Evolutionary conservation across 257 asterid genomes (phyloP).

Genomic region (Marsdenia floribunda): DNA sequence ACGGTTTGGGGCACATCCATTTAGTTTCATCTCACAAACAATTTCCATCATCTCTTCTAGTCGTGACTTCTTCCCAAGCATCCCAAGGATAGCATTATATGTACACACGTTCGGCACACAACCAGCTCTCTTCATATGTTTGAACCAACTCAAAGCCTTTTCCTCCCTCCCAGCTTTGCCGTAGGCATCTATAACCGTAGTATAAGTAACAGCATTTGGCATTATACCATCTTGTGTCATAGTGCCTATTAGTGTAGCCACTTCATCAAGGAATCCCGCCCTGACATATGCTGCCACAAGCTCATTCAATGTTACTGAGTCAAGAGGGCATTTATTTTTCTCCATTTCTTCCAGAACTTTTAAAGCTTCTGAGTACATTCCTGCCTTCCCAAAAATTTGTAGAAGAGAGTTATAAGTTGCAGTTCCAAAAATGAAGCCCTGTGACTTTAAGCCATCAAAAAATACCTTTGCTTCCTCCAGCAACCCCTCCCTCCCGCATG

Average conservation of each 20-base stretch:
- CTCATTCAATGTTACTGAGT: constrained; percentile 85
- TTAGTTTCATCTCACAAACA: constrained; percentile 66
- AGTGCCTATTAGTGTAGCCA: constrained; percentile 65
- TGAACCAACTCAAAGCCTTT: constrained; percentile 61
- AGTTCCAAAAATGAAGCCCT: constrained; percentile 70
- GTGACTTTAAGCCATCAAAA: constrained; percentile 59
- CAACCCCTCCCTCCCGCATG: constrained; percentile 90
- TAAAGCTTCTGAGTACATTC: constrained; percentile 72
- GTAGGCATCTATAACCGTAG: constrained; percentile 91
- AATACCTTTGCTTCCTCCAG: constrained; percentile 79
- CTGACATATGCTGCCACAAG: constrained; percentile 86
- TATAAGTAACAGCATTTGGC: constrained; percentile 87
- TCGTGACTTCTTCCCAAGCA: constrained; percentile 85
- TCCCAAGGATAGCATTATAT: constrained; percentile 79
- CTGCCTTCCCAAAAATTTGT: constrained; percentile 87
- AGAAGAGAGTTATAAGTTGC: constrained; percentile 81
- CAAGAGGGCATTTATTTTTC: constrained; percentile 75
- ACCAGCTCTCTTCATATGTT: constrained; percentile 73
- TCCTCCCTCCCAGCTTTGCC: constrained; percentile 82
- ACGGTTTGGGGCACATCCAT: constrained; percentile 76
- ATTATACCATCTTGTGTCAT: constrained; percentile 71
- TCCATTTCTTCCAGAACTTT: constrained; percentile 84
- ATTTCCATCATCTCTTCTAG: constrained; percentile 83
- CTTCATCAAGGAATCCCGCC: constrained; percentile 89
- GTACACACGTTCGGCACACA: constrained; percentile 94